These are phyloP conservation scores for Anisodus acutangulus DNA, from an alignment of 257 asterid genomes.

Conservation along the genomic window DNA sequence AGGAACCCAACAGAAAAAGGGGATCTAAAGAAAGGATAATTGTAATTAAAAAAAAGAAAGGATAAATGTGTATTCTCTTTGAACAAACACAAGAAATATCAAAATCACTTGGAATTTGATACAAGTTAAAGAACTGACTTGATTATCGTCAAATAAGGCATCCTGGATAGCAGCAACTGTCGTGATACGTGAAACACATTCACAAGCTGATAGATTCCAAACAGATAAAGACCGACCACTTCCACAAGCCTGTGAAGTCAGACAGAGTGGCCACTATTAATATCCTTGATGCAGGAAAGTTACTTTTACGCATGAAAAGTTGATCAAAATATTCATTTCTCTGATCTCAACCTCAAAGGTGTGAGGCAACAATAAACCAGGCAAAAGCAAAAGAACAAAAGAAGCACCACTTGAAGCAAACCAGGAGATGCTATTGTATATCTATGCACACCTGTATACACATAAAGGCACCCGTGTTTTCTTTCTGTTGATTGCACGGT, in stretches of 20 bases:
- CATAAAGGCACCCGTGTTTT: not conserved
- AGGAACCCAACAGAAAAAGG: slow-evolving; percentile 2
- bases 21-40: not conserved
- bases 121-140: slow-evolving; percentile 56
- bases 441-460: not conserved
- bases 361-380: not conserved
- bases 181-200: slow-evolving; percentile 62
- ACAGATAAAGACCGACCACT: slow-evolving; percentile 82
- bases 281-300: not conserved
- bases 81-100: slow-evolving; percentile 29
- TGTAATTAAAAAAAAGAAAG: not conserved
- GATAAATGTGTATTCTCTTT: slow-evolving; percentile 13
- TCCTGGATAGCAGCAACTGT: slow-evolving; percentile 71
- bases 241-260: slow-evolving; percentile 73
- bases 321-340: not conserved
- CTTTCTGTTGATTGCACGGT: slow-evolving; percentile 14
- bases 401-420: not conserved
- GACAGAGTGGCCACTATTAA: slow-evolving; percentile 4
- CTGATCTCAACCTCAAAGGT: slow-evolving; percentile 9
- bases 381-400: not conserved
- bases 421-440: slow-evolving; percentile 8
- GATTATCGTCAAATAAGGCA: slow-evolving; percentile 72
- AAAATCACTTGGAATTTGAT: slow-evolving; percentile 19
- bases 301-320: not conserved
- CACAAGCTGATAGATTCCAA: slow-evolving; percentile 90